phyloP scores from a whole-genome alignment of 257 asterid genomes.

The Ballota nigra region DNA sequence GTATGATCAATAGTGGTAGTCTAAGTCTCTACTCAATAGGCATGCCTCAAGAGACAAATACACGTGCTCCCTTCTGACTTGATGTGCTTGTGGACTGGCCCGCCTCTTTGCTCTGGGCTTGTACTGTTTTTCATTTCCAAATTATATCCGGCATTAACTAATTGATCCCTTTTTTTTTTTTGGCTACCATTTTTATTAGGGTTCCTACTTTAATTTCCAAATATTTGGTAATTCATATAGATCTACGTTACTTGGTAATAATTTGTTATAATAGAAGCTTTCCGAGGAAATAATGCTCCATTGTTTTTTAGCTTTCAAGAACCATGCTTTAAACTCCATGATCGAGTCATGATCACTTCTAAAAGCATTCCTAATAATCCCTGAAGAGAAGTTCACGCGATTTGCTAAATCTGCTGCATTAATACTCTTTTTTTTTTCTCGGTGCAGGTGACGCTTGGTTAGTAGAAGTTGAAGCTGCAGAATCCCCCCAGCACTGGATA shows the following conservation, averaged over 20 bases:
- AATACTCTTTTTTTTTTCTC: neutral
- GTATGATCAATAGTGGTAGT: too few relatives aligned
- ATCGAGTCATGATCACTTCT: too few relatives aligned
- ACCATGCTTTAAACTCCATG: too few relatives aligned
- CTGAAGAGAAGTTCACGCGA: neutral
- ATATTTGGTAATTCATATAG: neutral
- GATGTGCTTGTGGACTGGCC: neutral
- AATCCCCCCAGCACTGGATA: conserved; percentile 9
- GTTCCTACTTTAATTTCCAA: neutral
- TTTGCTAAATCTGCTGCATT: neutral
- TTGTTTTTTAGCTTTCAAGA: too few relatives aligned
- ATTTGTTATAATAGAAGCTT: neutral
- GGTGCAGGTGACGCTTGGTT: conserved; percentile 25
- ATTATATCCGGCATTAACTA: neutral
- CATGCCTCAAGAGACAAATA: neutral
- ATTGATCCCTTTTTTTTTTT: neutral
- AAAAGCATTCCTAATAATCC: neutral
- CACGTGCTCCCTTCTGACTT: neutral
- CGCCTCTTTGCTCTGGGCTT: neutral
- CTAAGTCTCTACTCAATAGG: neutral
- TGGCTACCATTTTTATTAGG: neutral
- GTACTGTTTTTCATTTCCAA: neutral
- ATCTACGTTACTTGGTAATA: neutral
- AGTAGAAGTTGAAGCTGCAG: conserved; percentile 26
- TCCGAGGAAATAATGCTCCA: neutral